phyloP scores from a whole-genome alignment of 305 asterid species.

The Solanum hybrid region DNA sequence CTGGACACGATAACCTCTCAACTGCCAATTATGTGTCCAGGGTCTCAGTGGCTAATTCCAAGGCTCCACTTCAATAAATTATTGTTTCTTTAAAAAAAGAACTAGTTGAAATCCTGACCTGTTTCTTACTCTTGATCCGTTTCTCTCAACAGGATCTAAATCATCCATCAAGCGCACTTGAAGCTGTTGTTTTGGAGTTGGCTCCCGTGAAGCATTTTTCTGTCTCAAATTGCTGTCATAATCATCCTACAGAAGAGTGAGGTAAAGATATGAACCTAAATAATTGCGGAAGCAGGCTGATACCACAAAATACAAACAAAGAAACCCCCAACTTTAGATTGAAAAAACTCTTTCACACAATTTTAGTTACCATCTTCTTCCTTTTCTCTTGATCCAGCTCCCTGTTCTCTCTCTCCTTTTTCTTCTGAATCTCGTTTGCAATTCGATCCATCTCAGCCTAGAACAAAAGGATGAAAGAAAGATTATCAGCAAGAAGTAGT shows the following conservation, averaged over 20 bases:
- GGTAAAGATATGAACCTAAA: constrained; percentile 97
- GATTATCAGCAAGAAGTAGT: neutral
- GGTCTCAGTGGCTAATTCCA: neutral
- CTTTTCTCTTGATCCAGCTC: constrained; percentile 57
- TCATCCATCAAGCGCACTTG: constrained; percentile 34
- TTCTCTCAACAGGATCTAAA: constrained; percentile 45
- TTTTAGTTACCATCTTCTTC: constrained; percentile 53
- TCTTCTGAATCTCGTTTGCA: constrained; percentile 60
- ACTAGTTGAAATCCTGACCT: constrained; percentile 37
- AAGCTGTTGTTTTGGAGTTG: constrained; percentile 30
- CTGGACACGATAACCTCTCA: neutral
- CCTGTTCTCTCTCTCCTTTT: constrained; percentile 68
- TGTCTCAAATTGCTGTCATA: constrained; percentile 38
- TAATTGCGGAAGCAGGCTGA: constrained; percentile 97
- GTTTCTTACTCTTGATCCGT: constrained; percentile 41
- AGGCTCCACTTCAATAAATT: neutral
- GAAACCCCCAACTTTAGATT: constrained; percentile 20
- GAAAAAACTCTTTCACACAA: constrained; percentile 36
- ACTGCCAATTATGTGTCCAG: neutral
- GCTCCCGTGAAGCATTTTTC: constrained; percentile 32
- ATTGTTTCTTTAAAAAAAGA: neutral
- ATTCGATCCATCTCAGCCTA: constrained; percentile 88
- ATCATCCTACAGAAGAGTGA: constrained; percentile 96
- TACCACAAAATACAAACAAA: constrained; percentile 48
- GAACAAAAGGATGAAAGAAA: constrained; percentile 6